Evolutionary conservation across 306 rosid species (phyloP).

Genomic region (Dalbergia cochinchinensis): DNA sequence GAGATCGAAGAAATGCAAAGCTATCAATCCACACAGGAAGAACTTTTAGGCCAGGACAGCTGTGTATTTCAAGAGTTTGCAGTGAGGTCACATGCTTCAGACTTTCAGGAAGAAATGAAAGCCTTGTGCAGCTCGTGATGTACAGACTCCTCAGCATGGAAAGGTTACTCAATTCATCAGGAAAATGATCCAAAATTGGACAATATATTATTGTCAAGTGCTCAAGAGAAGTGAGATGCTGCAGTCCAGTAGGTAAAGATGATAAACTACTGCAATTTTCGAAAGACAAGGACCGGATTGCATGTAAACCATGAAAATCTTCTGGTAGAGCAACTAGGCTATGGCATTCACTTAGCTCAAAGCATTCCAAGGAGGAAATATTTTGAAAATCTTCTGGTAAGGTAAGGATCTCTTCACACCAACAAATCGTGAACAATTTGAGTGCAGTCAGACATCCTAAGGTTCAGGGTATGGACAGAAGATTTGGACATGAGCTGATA

Average conservation of each 20-base stretch:
- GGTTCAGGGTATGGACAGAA: neutral
- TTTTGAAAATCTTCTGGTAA: slow-evolving; percentile 39
- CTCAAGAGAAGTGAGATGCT: slow-evolving; percentile 40
- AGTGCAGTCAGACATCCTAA: neutral
- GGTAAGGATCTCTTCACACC: slow-evolving; percentile 25
- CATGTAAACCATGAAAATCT: slow-evolving; percentile 23
- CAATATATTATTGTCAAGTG: slow-evolving; percentile 43
- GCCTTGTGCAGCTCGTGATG: slow-evolving; percentile 33
- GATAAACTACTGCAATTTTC: slow-evolving; percentile 38
- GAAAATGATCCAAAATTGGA: slow-evolving; percentile 22
- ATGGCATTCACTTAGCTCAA: slow-evolving; percentile 46
- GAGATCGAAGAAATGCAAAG: slow-evolving; percentile 38
- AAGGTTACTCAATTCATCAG: slow-evolving; percentile 15
- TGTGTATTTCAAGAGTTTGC: slow-evolving; percentile 44
- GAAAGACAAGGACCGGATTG: slow-evolving; percentile 42
- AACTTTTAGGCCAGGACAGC: slow-evolving; percentile 13
- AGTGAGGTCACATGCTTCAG: neutral
- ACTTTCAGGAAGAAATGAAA: slow-evolving; percentile 5
- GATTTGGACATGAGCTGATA: slow-evolving; percentile 41
- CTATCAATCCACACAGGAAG: slow-evolving; percentile 37
- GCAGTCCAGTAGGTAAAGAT: slow-evolving; percentile 33
- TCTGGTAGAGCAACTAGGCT: slow-evolving; percentile 36
- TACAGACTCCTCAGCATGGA: slow-evolving; percentile 37
- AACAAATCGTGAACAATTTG: slow-evolving; percentile 24
- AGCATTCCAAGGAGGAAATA: slow-evolving; percentile 38